phyloP scores from a whole-genome alignment of 805 yeast species.

The Torulaspora franciscae region DNA sequence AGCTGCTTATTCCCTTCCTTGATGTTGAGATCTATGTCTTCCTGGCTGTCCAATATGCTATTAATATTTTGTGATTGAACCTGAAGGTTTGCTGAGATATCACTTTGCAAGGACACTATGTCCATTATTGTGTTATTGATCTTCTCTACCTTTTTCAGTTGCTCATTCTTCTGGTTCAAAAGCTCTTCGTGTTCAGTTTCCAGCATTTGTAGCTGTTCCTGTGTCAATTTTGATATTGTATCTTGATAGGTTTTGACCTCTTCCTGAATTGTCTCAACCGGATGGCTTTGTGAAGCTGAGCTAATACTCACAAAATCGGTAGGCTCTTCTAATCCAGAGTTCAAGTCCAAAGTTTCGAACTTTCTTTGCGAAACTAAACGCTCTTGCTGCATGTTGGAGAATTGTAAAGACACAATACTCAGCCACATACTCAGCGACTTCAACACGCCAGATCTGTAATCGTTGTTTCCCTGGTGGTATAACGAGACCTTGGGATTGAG shows the following conservation, averaged over 20 bases:
- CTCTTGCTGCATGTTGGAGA: constrained; percentile 47
- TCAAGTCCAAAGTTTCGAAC: constrained; percentile 32
- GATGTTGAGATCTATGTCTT: constrained; percentile 60
- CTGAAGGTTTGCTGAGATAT: constrained; percentile 65
- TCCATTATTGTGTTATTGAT: constrained; percentile 63
- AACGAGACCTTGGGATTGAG: constrained; percentile 37
- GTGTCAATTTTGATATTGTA: constrained; percentile 36
- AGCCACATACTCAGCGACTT: constrained; percentile 45
- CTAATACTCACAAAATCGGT: constrained; percentile 19
- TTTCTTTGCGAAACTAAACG: constrained; percentile 42
- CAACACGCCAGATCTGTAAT: constrained; percentile 47
- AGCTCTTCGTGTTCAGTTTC: constrained; percentile 55
- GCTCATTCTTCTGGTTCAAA: constrained; percentile 52
- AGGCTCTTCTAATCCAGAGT: constrained; percentile 24
- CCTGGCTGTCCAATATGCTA: constrained; percentile 59
- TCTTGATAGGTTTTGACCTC: constrained; percentile 37
- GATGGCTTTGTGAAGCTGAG: constrained; percentile 32
- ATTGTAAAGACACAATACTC: constrained; percentile 40
- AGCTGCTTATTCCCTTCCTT: constrained; percentile 66
- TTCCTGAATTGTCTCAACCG: constrained; percentile 27
- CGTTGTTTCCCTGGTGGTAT: constrained; percentile 38
- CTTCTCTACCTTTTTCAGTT: constrained; percentile 53
- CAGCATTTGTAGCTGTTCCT: constrained; percentile 54
- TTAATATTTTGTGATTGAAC: constrained; percentile 68
- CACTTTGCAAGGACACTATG: constrained; percentile 69